These are phyloP conservation scores for Trichophyton benhamiae DNA, from an alignment of 2,329 filamentous ascomycete genomes.

Conservation along the genomic window DNA sequence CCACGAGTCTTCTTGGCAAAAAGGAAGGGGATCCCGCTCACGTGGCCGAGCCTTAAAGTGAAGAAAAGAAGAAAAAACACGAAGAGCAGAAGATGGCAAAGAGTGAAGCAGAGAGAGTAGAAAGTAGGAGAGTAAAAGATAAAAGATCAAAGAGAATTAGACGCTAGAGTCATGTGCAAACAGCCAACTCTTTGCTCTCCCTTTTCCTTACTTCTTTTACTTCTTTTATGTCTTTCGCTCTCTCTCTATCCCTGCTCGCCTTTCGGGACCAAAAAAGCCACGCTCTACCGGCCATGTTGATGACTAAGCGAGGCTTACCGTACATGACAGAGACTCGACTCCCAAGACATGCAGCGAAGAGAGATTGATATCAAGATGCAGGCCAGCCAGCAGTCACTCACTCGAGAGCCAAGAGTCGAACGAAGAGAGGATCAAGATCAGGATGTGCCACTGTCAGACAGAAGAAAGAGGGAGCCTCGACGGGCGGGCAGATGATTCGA, in stretches of 20 bases:
- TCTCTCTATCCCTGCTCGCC: not conserved
- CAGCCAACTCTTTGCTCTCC: too few relatives aligned
- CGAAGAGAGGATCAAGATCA: not conserved
- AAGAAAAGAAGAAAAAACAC: not conserved
- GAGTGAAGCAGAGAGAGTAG: not conserved
- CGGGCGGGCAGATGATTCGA: not conserved
- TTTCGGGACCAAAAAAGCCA: not conserved
- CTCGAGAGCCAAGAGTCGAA: too few relatives aligned
- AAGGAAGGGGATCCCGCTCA: not conserved
- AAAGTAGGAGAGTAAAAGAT: not conserved
- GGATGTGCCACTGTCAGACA: not conserved
- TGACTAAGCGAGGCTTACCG: not conserved
- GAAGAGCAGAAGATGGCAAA: not conserved
- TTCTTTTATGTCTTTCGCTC: not conserved
- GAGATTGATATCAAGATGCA: too few relatives aligned
- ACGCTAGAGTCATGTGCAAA: not conserved
- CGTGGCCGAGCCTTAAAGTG: not conserved
- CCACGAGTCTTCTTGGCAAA: conserved; percentile 1
- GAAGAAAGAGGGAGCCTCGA: too few relatives aligned
- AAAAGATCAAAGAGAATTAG: not conserved
- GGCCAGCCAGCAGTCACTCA: too few relatives aligned
- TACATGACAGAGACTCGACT: not conserved
- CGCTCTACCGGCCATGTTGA: not conserved
- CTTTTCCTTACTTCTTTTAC: not conserved
- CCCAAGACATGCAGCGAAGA: too few relatives aligned